Evolutionary conservation across 768 basidiomycete species (phyloP).

Genomic region (Pleurotus sapidus): DNA sequence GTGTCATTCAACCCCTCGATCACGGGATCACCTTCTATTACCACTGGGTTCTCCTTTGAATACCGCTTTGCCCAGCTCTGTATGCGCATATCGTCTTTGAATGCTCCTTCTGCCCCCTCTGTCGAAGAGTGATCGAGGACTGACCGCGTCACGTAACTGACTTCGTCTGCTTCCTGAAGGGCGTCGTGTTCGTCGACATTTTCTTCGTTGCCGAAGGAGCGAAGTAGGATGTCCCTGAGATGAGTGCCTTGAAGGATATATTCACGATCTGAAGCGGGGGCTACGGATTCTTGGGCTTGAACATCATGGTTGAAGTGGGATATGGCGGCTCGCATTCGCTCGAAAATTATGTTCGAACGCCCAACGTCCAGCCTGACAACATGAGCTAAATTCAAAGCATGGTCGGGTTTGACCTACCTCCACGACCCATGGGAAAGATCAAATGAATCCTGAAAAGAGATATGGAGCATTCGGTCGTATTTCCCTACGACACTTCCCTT

Average conservation of each 20-base stretch:
- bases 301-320: slow-evolving; percentile 54
- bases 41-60: slow-evolving; percentile 51
- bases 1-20: slow-evolving; percentile 63
- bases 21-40: slow-evolving; percentile 75
- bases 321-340: slow-evolving; percentile 71
- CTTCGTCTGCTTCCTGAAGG: slow-evolving; percentile 37
- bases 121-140: slow-evolving; percentile 32
- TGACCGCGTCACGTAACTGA: slow-evolving; percentile 32
- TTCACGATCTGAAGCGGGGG: slow-evolving; percentile 34
- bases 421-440: slow-evolving; percentile 48
- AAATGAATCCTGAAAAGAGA: slow-evolving; percentile 52
- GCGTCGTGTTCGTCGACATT: slow-evolving; percentile 24
- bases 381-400: not conserved
- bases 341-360: slow-evolving; percentile 58
- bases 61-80: slow-evolving; percentile 82
- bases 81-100: slow-evolving; percentile 72
- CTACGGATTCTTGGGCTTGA: slow-evolving; percentile 29
- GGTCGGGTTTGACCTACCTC: slow-evolving; percentile 25
- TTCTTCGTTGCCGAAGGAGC: slow-evolving; percentile 40
- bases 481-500: slow-evolving; percentile 53
- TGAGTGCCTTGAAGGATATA: slow-evolving; percentile 66
- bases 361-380: slow-evolving; percentile 57
- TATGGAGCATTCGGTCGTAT: slow-evolving; percentile 30
- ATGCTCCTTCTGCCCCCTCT: slow-evolving; percentile 37
- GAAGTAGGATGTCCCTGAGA: slow-evolving; percentile 68